Percentiles rank a stretch among this genome's conserved stretches.
Conservation (phyloP, 345 rosid species). For the Murraya koenigii region DNA sequence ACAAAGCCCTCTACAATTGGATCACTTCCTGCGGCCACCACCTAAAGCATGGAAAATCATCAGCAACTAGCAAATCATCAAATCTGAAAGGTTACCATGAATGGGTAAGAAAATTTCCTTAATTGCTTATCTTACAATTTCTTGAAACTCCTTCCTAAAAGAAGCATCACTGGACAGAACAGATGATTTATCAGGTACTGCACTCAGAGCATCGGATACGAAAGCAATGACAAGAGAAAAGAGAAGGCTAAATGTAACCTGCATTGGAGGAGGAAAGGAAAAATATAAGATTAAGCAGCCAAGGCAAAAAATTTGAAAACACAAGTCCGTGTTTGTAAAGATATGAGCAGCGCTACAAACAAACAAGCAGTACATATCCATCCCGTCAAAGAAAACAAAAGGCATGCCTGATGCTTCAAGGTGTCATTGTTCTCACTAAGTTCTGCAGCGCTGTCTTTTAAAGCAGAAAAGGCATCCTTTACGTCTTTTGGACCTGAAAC, state of each 20-base stretch:
- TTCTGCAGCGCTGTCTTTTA: constrained; percentile 71
- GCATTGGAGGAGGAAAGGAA: constrained; percentile 30
- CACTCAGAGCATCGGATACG: constrained; percentile 85
- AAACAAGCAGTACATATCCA: constrained; percentile 19
- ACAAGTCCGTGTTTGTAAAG: neutral
- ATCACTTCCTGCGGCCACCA: constrained; percentile 62
- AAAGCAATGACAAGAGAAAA: constrained; percentile 79
- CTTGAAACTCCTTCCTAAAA: constrained; percentile 83
- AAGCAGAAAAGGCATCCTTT: constrained; percentile 61
- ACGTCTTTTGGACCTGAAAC: constrained; percentile 70
- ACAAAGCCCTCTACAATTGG: constrained; percentile 66
- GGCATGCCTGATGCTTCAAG: constrained; percentile 69
- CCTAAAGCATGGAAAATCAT: constrained; percentile 48
- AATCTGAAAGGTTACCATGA: constrained; percentile 8
- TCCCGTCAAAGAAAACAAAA: constrained; percentile 14
- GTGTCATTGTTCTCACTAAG: constrained; percentile 48
- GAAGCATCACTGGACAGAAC: constrained; percentile 72
- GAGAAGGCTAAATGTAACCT: constrained; percentile 80
- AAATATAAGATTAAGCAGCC: constrained; percentile 7
- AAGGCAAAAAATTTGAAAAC: neutral
- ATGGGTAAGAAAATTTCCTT: constrained; percentile 16
- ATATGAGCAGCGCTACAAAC: neutral
- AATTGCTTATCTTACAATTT: constrained; percentile 58
- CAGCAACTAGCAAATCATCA: constrained; percentile 21
- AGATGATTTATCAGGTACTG: constrained; percentile 74